Evolutionary conservation across 164 flowering plant genomes (phyloP), one percentile per base, ranked within the genome.

Genomic region (Akebia trifoliata): DNA sequence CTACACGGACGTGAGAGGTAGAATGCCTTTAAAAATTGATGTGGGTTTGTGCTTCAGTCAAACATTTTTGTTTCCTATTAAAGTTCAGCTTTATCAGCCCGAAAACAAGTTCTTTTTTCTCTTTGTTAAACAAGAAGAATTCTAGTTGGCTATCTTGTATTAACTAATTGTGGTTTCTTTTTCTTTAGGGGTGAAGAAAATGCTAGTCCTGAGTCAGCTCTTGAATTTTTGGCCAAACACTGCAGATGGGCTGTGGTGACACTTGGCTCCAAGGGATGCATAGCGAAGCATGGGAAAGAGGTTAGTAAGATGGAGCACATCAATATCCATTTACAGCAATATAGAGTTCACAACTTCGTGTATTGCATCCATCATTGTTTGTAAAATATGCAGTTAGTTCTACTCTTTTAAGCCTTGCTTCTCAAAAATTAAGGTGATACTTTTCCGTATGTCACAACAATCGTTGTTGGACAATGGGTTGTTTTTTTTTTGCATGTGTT

Each of bases 231-330:
- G 63, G 77, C 79, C 9, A 68, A 72, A 49, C 69, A 79, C 60
- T 93, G 98, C 79, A 68, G 66, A 39, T 89, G 95, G 91, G 91
- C 95, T 32, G 98, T 87, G 36, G 97, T 93, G 57, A 93, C 98
- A 7, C 70, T 93, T 51, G 97, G 88, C 34, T 15, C 82, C 6
- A 76, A 84, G 15, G 98, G 97, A 57, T 87, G 92, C 79, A 79
- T 89, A 21, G 98, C 87, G 1, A 85, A 80, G 63, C 94, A 85
- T 59, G 84, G 86, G 43, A 78, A 80, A 63, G 87, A 93, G 92
- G 98, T 92, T 10, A 40, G 84, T 74, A 11, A 60, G 49, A 28
- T 43, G 7, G 37, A 14, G 6, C 10, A 10, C 37, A 7, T 44
- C n/a, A 10, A 49, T 46, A 29, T 60, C 22, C 21, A 1, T 38